These are phyloP conservation scores for Tephrocybe rancida DNA, from an alignment of 768 basidiomycete genomes.

Conservation along the genomic window DNA sequence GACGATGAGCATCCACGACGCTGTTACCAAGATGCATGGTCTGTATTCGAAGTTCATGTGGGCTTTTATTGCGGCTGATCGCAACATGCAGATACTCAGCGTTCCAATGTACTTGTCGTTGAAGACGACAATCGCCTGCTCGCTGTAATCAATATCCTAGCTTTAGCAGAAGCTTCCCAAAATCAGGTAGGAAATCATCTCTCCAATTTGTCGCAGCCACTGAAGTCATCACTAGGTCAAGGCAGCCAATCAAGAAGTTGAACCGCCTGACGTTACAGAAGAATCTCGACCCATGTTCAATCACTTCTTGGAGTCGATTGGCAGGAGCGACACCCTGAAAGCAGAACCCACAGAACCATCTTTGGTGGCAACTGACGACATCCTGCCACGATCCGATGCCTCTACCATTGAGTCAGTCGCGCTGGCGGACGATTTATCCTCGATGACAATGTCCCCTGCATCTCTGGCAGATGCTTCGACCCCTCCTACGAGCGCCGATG, in stretches of 20 bases:
- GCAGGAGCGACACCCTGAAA: not conserved
- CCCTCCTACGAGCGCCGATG: not conserved
- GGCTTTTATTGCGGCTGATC: not conserved
- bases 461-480: not conserved
- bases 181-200: not conserved
- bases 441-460: not conserved
- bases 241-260: not conserved
- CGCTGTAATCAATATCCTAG: not conserved
- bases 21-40: slow-evolving; percentile 5
- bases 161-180: slow-evolving; percentile 3
- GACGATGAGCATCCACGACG: not conserved
- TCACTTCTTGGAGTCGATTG: slow-evolving; percentile 6
- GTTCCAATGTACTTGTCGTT: not conserved
- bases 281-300: not conserved
- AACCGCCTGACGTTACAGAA: not conserved
- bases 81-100: not conserved
- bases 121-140: slow-evolving; percentile 1
- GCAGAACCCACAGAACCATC: not conserved
- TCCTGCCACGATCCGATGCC: not conserved
- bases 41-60: not conserved
- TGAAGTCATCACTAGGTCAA: not conserved
- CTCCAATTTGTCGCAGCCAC: not conserved
- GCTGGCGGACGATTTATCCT: not conserved
- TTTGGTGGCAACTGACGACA: not conserved
- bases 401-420: not conserved